Base-by-base conservation (phyloP, 768 basidiomycete species). In the Kwoniella sp. region DNA sequence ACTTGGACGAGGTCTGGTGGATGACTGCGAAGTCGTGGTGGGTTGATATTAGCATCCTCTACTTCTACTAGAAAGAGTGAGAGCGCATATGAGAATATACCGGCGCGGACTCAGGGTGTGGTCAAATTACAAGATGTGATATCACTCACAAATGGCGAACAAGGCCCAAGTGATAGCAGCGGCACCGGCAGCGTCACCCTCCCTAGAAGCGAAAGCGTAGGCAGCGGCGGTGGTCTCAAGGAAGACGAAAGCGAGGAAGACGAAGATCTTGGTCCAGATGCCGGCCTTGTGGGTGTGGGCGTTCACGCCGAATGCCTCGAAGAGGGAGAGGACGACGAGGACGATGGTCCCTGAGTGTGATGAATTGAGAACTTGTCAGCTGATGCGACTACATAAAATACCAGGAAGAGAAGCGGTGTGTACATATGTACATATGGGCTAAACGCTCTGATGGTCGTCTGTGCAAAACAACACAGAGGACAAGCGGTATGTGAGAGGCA, bases 221-320 rank as follows among this genome's bases (percentile, higher is more conserved):
- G 91, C 89, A n/a, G 87, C 90, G 5, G 91, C 88, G 13, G 92
- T 94, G 13, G 87, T 88, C 80, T 94, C 91, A 66, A 94, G 88
- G 88, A 94, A 94, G 83, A 95, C 90, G 87, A 95, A 83, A 47
- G 85, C 90, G 27, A 97, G 87, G 87, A 96, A 93, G 63, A 93
- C 95, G 70, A 94, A 92, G 76, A 95, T 88, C 76, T 94, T 93
- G 76, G 92, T 94, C 88, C 91, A 92, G 61, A 92, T 82, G 44
- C 92, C 91, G 2, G 91, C 88, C 30, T 77, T 81, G 60, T 89
- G 82, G 63, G 77, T 79, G 63, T 83, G 75, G 0, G 90, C 87
- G 77, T 94, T 84, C 64, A 88, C 86, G 68, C 95, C 94, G 65
- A 73, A 81, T 30, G 82, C 80, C 59, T 79, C 77, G 61, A 81